phyloP scores from a whole-genome alignment of 495 filamentous ascomycete species.

The Lasiosphaeris hirsuta region DNA sequence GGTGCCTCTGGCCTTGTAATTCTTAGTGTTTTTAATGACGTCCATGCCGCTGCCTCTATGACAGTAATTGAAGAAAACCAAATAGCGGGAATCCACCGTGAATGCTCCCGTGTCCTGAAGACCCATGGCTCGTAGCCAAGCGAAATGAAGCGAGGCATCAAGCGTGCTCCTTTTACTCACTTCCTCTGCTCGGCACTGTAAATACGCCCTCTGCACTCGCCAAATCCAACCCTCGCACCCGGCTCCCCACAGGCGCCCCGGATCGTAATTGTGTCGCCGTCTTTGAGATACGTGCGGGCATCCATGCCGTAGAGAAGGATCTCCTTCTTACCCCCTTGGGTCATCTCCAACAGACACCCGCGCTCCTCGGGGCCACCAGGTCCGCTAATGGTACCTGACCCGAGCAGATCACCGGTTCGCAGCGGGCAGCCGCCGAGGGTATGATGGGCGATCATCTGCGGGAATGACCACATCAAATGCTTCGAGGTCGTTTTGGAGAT shows the following conservation, averaged over 20 bases:
- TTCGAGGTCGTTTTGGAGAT: slow-evolving; percentile 61
- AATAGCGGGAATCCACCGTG: no score
- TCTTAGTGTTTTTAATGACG: no score
- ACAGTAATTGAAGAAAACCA: no score
- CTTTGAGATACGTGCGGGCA: slow-evolving; percentile 72
- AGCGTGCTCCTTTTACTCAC: not conserved
- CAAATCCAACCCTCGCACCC: slow-evolving; percentile 66
- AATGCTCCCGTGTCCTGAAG: not conserved
- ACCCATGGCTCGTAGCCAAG: not conserved
- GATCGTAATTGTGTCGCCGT: slow-evolving; percentile 77
- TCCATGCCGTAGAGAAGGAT: slow-evolving; percentile 66
- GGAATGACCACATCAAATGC: slow-evolving; percentile 86
- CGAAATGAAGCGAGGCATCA: not conserved
- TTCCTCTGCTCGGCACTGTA: slow-evolving; percentile 28
- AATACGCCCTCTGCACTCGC: slow-evolving; percentile 62
- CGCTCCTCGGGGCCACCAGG: slow-evolving; percentile 49
- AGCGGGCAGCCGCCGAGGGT: slow-evolving; percentile 81
- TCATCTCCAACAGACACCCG: slow-evolving; percentile 83
- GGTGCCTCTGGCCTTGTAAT: no score
- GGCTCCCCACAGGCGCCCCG: slow-evolving; percentile 59
- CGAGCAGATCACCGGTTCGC: slow-evolving; percentile 77
- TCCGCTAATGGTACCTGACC: slow-evolving; percentile 87
- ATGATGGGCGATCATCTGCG: slow-evolving; percentile 94
- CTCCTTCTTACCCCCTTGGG: slow-evolving; percentile 59
- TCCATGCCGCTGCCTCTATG: no score